Base-by-base conservation (phyloP, 2,329 filamentous ascomycete genomes). In the Proliferodiscus dingleyae region DNA sequence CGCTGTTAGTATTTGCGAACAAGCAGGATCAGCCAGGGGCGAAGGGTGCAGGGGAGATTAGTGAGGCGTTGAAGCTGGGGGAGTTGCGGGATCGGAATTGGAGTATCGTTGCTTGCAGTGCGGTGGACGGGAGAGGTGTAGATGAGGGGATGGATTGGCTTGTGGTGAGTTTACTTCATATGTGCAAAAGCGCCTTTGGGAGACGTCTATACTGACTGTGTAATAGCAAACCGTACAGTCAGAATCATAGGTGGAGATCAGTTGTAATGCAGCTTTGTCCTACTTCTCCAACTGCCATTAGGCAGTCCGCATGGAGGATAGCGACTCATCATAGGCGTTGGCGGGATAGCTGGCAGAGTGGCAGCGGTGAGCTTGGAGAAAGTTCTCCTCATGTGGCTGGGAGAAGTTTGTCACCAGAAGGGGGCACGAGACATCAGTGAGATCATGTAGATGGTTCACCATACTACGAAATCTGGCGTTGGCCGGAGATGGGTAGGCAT, bases 71-170 rank as follows among this genome's bases (percentile, higher is more conserved):
- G 67, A 85, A 85, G 60, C 70, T 98, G 56, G 90, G 89, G 43
- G 89, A 96, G 68, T 72, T 98, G 64, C 85, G 91, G 60, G 93
- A 98, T 68, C 80, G 93, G 61, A 98, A 97, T 75, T 98, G 93
- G 93, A 97, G 89, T 68, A 98, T 98, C 64, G 89, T 98, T 66
- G 91, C 90, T 18, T 98, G 93, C 68, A 95, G 88, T 56, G 93
- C 93, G 11, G 91, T 98, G 46, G 93, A 96, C 64, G 93, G 93
- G 34, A 86, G 87, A 61, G 93, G 93, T 66, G 87, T 98, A 36
- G 88, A 85, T 53, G 93, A 98, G 70, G 93, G 93, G 49, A 98
- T 98, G 93, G 93, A 98, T 69, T 98, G 93, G 93, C 74, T 98
- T 64, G 89, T 94, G 53, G 61, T 60, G 53, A 60, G 51, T 59